Conservation (phyloP, 768 basidiomycete species). For the Plicaturopsis crispa region DNA sequence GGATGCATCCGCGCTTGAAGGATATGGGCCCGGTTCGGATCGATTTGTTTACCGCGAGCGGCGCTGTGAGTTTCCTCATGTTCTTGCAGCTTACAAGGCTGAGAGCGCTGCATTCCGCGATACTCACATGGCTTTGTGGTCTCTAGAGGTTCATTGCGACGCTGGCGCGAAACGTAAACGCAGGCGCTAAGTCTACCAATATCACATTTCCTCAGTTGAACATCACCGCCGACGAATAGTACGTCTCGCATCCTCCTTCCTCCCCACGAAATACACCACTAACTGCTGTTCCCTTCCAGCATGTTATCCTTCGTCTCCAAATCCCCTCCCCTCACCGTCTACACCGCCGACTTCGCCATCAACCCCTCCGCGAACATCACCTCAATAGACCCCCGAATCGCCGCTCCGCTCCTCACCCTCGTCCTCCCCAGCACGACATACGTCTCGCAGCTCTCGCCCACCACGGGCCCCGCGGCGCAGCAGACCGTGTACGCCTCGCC, state of each 20-base stretch:
- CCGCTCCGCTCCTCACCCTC: conserved; percentile 9
- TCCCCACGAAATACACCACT: conserved; percentile 15
- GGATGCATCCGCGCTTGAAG: conserved; percentile 27
- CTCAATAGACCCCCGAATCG: conserved; percentile 10
- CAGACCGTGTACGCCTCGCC: conserved; percentile 61
- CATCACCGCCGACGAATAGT: too few relatives aligned
- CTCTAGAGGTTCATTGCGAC: not conserved
- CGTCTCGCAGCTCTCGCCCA: conserved; percentile 7
- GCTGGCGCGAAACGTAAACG: not conserved
- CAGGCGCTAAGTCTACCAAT: not conserved
- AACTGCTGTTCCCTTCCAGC: too few relatives aligned
- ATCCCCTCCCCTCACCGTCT: conserved; percentile 25
- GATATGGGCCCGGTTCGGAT: conserved; percentile 37
- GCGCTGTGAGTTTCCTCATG: conserved; percentile 33
- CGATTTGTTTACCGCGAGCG: conserved; percentile 33
- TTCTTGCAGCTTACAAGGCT: too few relatives aligned
- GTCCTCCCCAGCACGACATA: conserved; percentile 11
- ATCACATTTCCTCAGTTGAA: too few relatives aligned
- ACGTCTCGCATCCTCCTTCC: conserved; percentile 30
- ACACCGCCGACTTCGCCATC: conserved; percentile 46
- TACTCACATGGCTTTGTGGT: too few relatives aligned
- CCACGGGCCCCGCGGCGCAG: conserved; percentile 22
- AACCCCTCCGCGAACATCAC: conserved; percentile 16
- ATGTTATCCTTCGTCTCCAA: conserved; percentile 24
- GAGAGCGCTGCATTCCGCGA: too few relatives aligned